Percentiles rank a stretch among this genome's conserved stretches.
Conservation (phyloP, 1,139 yeast species). For the Lodderomyces margitis region DNA sequence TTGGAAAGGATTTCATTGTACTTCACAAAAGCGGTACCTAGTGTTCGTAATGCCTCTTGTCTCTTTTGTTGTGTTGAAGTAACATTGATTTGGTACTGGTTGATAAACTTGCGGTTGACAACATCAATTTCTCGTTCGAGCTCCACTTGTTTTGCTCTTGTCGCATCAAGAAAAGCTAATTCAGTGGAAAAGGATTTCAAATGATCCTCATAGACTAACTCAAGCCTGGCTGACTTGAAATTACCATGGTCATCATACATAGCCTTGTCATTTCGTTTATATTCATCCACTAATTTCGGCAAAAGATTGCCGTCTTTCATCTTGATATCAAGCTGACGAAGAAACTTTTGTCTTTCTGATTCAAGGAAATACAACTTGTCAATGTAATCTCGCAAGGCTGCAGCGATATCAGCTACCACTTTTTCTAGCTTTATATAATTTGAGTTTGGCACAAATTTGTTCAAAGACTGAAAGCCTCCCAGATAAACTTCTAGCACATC, state of each 20-base stretch:
- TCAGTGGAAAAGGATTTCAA: constrained; percentile 42
- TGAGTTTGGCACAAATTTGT: constrained; percentile 51
- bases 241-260: constrained; percentile 18
- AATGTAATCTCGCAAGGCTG: constrained; percentile 40
- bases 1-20: constrained; percentile 59
- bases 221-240: constrained; percentile 30
- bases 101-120: constrained; percentile 37
- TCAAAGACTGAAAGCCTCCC: constrained; percentile 41
- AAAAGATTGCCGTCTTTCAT: constrained; percentile 48
- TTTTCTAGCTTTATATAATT: constrained; percentile 41
- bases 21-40: constrained; percentile 54
- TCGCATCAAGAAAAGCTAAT: constrained; percentile 33
- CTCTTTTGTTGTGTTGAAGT: constrained; percentile 35
- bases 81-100: constrained; percentile 17
- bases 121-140: constrained; percentile 45
- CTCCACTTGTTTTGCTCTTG: constrained; percentile 39
- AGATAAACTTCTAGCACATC: constrained; percentile 44
- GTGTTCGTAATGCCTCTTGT: constrained; percentile 48
- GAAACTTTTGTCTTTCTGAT: constrained; percentile 35
- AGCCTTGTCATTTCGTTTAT: constrained; percentile 28
- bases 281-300: constrained; percentile 49
- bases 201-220: constrained; percentile 34
- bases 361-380: constrained; percentile 27
- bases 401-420: constrained; percentile 32
- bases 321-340: constrained; percentile 44